Conservation (phyloP, 148 eudicot species). For the Heliamphora exappendiculata region DNA sequence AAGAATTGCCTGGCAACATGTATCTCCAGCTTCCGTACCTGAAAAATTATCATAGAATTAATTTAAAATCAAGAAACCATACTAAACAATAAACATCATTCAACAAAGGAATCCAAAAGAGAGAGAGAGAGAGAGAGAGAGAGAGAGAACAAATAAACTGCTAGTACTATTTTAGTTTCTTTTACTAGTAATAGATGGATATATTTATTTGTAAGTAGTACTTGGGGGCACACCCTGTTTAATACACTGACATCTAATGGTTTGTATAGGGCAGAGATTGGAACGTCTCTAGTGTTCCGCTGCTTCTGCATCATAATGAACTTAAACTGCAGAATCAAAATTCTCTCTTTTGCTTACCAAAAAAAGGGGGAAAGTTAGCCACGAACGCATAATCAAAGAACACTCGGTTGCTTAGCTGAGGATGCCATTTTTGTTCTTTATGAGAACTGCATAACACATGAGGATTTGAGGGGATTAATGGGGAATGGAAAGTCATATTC, state of each 20-base stretch:
- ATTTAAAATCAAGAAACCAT: neutral
- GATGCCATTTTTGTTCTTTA: too few species aligned
- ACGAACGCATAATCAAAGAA: neutral
- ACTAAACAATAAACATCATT: too few species aligned
- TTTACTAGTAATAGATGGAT: neutral
- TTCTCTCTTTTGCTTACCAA: neutral
- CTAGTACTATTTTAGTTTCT: neutral
- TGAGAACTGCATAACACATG: too few species aligned
- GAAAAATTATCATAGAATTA: slow-evolving; percentile 4
- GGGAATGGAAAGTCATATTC: too few species aligned
- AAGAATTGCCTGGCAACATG: slow-evolving; percentile 62
- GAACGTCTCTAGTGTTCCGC: too few species aligned
- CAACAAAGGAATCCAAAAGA: too few species aligned
- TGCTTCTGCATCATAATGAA: neutral
- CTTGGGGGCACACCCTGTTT: too few species aligned
- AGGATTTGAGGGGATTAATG: too few species aligned
- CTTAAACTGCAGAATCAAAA: neutral
- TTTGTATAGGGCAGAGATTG: neutral
- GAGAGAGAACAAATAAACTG: neutral
- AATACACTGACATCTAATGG: neutral
- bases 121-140: too few species aligned
- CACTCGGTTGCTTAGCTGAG: too few species aligned
- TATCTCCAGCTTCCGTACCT: slow-evolving; percentile 89
- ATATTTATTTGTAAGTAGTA: neutral
- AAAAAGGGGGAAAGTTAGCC: too few species aligned